phyloP scores from a whole-genome alignment of 257 asterid genomes.

The Solanum dulcamara region DNA sequence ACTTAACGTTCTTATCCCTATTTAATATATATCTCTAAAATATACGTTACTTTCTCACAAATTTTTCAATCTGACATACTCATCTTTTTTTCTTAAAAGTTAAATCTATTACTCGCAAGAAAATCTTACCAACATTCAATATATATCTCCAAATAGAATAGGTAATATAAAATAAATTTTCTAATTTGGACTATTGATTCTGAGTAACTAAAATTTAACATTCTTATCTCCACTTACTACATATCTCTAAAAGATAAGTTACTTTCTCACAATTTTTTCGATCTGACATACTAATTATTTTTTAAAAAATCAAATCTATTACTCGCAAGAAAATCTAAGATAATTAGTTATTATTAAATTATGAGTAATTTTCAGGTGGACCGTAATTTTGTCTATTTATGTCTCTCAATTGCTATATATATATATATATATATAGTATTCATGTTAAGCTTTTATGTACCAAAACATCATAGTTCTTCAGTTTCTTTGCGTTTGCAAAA shows the following conservation, averaged over 20 bases:
- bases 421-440: conserved; percentile 10
- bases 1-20: neutral
- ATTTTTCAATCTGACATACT: neutral
- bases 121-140: neutral
- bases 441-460: neutral
- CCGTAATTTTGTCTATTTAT: neutral
- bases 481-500: neutral
- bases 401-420: conserved; percentile 5
- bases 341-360: neutral
- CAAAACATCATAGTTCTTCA: neutral
- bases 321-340: neutral
- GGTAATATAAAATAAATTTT: neutral
- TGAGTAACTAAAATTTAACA: neutral
- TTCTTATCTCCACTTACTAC: neutral
- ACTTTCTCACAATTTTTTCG: neutral
- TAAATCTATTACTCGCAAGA: neutral
- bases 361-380: neutral
- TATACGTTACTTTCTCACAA: neutral
- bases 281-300: neutral
- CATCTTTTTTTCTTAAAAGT: neutral
- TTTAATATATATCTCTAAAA: neutral
- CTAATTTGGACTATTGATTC: neutral
- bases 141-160: neutral
- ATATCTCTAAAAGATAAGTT: neutral
- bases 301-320: neutral